These are phyloP conservation scores for Crataegus laevigata DNA, from an alignment of 306 rosid species.

Conservation along the genomic window DNA sequence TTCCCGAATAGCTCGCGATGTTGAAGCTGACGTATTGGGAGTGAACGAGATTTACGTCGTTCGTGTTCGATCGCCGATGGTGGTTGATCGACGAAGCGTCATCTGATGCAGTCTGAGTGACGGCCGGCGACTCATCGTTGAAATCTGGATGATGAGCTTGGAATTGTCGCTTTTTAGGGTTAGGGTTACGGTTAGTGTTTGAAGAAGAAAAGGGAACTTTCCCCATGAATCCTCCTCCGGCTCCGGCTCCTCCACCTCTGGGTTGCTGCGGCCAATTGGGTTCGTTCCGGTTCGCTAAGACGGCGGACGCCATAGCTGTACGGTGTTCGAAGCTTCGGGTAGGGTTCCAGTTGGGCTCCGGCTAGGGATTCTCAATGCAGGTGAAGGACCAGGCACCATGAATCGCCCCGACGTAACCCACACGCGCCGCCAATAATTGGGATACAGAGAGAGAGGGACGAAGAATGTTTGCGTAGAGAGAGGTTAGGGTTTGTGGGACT, in stretches of 20 bases:
- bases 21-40: constrained; percentile 56
- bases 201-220: constrained; percentile 53
- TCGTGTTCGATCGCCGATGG: constrained; percentile 29
- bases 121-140: constrained; percentile 31
- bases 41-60: constrained; percentile 6
- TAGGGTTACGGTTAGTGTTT: constrained; percentile 59
- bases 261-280: constrained; percentile 62
- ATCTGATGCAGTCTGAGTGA: constrained; percentile 65
- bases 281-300: constrained; percentile 66
- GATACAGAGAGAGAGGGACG: background rate
- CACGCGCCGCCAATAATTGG: constrained; percentile 27
- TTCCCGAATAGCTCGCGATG: constrained; percentile 39
- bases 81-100: constrained; percentile 81
- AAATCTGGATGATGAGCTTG: constrained; percentile 11
- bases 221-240: constrained; percentile 79
- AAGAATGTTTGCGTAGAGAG: background rate
- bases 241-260: constrained; percentile 52
- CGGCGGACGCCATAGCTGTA: constrained; percentile 70
- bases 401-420: background rate
- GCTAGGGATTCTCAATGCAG: constrained; percentile 36
- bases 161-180: constrained; percentile 37
- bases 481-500: constrained; percentile 41
- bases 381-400: constrained; percentile 25
- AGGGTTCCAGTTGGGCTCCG: constrained; percentile 36
- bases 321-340: constrained; percentile 12